Percentiles rank a stretch among this genome's conserved stretches.
phyloP scores from a whole-genome alignment of 164 flowering plant species.

The Kalanchoe fedtschenkoi region DNA sequence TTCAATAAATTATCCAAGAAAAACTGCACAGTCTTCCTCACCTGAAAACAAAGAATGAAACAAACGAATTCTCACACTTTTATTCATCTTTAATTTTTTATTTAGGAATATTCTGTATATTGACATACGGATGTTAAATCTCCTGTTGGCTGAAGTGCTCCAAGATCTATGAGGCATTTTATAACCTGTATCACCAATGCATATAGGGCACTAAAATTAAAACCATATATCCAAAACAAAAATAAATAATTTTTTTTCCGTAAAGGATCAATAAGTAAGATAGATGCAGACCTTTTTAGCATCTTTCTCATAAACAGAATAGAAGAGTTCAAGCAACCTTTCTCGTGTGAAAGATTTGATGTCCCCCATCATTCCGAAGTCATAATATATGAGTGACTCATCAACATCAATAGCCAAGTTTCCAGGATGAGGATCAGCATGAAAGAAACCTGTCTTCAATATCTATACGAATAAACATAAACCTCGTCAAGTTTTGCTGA shows the following conservation, averaged over 20 bases:
- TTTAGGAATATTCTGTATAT: not conserved
- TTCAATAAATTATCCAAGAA: conserved; percentile 74
- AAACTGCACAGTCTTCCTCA: conserved; percentile 83
- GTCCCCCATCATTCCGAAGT: conserved; percentile 99
- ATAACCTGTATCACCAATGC: conserved; percentile 53
- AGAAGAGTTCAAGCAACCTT: conserved; percentile 78
- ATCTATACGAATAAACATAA: conserved; percentile 31
- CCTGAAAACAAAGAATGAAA: conserved; percentile 30
- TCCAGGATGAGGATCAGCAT: conserved; percentile 99
- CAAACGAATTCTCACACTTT: not conserved
- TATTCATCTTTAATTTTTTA: not conserved
- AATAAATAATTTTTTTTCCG: not conserved
- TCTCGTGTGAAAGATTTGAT: conserved; percentile 73
- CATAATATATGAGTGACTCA: conserved; percentile 82
- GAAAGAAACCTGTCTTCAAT: conserved; percentile 89
- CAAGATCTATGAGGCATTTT: conserved; percentile 66
- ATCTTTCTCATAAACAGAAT: conserved; percentile 89
- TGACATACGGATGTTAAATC: conserved; percentile 72
- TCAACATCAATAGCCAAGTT: conserved; percentile 88
- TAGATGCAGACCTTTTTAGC: conserved; percentile 59
- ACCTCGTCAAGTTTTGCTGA: not conserved
- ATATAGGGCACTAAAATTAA: not conserved
- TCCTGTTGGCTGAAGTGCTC: conserved; percentile 91
- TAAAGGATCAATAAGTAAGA: not conserved
- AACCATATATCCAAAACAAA: not conserved